Conservation (phyloP, 768 basidiomycete species). For the Coprinopsis cinerea region DNA sequence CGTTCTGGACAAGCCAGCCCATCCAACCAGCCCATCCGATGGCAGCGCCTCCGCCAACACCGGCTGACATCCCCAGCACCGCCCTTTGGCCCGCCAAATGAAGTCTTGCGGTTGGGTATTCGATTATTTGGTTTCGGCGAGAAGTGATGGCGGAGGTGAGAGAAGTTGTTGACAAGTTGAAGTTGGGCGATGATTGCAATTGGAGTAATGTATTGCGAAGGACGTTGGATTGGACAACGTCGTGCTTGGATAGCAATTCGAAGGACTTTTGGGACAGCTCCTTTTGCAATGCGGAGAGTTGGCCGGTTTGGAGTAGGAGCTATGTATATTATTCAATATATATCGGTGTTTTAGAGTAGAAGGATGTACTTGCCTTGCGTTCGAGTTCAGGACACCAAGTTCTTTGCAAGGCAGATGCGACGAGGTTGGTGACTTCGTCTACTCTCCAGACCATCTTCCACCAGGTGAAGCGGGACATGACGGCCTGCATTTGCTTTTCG, state of each 20-base stretch:
- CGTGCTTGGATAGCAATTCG: conserved; percentile 19
- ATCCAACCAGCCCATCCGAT: conserved; percentile 60
- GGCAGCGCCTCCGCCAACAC: conserved; percentile 42
- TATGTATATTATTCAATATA: conserved; percentile 20
- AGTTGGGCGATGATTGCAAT: conserved; percentile 39
- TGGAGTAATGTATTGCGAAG: conserved; percentile 57
- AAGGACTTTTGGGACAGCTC: conserved; percentile 36
- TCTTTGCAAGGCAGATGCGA: conserved; percentile 30
- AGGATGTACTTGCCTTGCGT: conserved; percentile 32
- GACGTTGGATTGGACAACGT: conserved; percentile 42
- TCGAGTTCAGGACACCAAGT: conserved; percentile 45
- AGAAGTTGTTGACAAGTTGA: conserved; percentile 35
- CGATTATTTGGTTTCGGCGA: conserved; percentile 49
- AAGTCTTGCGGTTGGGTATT: conserved; percentile 49
- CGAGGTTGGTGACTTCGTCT: conserved; percentile 38
- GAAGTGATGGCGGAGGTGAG: conserved; percentile 46
- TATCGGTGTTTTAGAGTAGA: background rate
- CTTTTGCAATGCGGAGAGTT: conserved; percentile 43
- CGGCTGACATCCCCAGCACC: conserved; percentile 44
- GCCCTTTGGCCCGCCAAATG: conserved; percentile 60
- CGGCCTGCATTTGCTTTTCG: conserved; percentile 28
- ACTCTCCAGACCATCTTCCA: conserved; percentile 40
- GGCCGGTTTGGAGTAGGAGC: conserved; percentile 63
- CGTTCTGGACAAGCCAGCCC: conserved; percentile 38
- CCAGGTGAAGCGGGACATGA: conserved; percentile 41